Conservation (phyloP, 306 rosid species). For the Cucurbita maxima region DNA sequence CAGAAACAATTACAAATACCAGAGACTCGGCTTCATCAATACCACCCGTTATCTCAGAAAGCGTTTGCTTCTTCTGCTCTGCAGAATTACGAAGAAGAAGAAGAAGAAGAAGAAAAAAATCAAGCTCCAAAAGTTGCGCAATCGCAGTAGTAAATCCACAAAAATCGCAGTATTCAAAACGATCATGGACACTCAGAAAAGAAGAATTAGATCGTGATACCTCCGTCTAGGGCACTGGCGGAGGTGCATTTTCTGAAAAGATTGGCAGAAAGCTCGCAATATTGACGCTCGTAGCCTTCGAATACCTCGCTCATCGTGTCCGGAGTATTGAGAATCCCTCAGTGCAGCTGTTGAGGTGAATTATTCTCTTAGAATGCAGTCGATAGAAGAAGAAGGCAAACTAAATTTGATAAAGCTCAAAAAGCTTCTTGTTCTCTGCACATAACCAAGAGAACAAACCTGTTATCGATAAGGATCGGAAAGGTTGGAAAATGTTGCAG, state of each 20-base stretch:
- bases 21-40: constrained; percentile 81
- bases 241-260: constrained; percentile 56
- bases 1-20: constrained; percentile 26
- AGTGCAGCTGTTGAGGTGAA: constrained; percentile 8
- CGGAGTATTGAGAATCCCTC: constrained; percentile 6
- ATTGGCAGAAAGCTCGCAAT: constrained; percentile 75
- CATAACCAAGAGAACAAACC: not conserved
- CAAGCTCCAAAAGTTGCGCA: not conserved
- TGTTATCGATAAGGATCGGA: not conserved
- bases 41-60: constrained; percentile 67
- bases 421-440: not conserved
- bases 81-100: constrained; percentile 10
- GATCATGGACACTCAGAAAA: not conserved
- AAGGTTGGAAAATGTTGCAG: not conserved
- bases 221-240: constrained; percentile 59
- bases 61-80: constrained; percentile 90
- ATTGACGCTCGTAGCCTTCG: constrained; percentile 78
- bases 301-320: constrained; percentile 64
- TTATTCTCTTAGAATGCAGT: not conserved
- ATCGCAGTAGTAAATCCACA: not conserved
- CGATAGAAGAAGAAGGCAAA: not conserved
- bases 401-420: not conserved
- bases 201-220: constrained; percentile 9
- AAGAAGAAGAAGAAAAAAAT: not conserved
- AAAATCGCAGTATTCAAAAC: not conserved